Evolutionary conservation across 2,329 filamentous ascomycete species (phyloP).

Genomic region (Pseudocercospora crystallina): DNA sequence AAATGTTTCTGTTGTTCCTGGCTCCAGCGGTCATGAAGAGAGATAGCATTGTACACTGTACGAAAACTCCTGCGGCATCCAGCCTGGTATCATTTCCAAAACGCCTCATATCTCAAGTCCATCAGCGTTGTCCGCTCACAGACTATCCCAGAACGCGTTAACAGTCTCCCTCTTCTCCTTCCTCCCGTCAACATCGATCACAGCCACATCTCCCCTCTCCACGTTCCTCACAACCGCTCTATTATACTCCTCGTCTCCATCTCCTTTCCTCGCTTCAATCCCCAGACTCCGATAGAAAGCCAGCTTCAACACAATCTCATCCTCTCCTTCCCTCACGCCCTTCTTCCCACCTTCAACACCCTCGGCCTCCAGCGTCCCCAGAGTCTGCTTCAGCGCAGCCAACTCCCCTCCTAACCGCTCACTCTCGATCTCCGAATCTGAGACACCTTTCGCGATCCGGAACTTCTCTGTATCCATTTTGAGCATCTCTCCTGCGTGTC

Average conservation of each 20-base stretch:
- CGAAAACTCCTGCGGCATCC: neutral
- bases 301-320: conserved; percentile 65
- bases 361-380: conserved; percentile 83
- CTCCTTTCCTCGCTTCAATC: conserved; percentile 81
- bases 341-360: conserved; percentile 72
- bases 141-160: conserved; percentile 91
- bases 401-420: conserved; percentile 81
- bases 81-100: conserved; percentile 14
- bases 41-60: too few relatives aligned
- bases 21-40: too few relatives aligned
- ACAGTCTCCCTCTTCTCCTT: conserved; percentile 90
- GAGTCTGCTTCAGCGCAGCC: conserved; percentile 68
- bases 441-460: conserved; percentile 85
- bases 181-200: conserved; percentile 85
- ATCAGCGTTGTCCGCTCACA: conserved; percentile 51
- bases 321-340: conserved; percentile 43
- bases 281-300: conserved; percentile 90
- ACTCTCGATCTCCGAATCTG: conserved; percentile 89
- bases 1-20: too few relatives aligned
- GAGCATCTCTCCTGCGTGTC: conserved; percentile 81
- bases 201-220: conserved; percentile 85
- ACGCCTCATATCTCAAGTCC: neutral
- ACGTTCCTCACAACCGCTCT: conserved; percentile 84
- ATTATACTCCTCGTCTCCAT: conserved; percentile 72
- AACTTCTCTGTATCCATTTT: conserved; percentile 92